Evolutionary conservation across 1,284 basidiomycete species (phyloP).

Genomic region (Irpex lacteus): DNA sequence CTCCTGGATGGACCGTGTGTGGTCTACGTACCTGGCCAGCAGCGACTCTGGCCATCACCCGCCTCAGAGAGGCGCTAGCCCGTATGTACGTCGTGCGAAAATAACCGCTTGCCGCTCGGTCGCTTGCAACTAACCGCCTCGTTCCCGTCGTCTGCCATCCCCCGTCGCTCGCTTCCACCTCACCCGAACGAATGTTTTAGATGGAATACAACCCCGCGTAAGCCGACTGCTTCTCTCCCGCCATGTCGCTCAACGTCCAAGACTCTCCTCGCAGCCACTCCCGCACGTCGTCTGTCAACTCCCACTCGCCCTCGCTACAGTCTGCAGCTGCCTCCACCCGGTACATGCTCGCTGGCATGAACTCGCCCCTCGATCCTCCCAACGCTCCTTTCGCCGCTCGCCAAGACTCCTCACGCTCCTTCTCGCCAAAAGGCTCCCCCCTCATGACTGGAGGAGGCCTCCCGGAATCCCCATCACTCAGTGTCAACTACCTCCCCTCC

Average conservation of each 20-base stretch:
- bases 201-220: slow-evolving; percentile 27
- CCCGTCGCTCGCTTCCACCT: slow-evolving; percentile 4
- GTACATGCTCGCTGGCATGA: slow-evolving; percentile 36
- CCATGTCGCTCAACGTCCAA: slow-evolving; percentile 4
- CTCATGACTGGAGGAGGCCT: slow-evolving; percentile 19
- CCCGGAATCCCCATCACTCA: slow-evolving; percentile 33
- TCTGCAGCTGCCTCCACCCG: slow-evolving; percentile 36
- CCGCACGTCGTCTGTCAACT: slow-evolving; percentile 35
- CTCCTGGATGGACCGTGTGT: slow-evolving; percentile 43
- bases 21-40: slow-evolving; percentile 45
- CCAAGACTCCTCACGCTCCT: slow-evolving; percentile 23
- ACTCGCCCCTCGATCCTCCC: slow-evolving; percentile 30
- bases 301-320: slow-evolving; percentile 33
- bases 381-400: slow-evolving; percentile 27
- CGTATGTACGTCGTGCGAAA: slow-evolving; percentile 25
- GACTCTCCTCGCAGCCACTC: slow-evolving; percentile 23
- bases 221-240: slow-evolving; percentile 11
- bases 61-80: slow-evolving; percentile 5
- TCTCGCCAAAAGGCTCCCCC: slow-evolving; percentile 27
- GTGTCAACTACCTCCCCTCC: slow-evolving; percentile 55
- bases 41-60: slow-evolving; percentile 13
- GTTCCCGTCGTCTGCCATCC: slow-evolving; percentile 10
- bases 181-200: slow-evolving; percentile 21
- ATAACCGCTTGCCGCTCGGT: slow-evolving; percentile 6
- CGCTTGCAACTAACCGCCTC: slow-evolving; percentile 4